Evolutionary conservation across 768 basidiomycete genomes (phyloP).

Genomic region (Boletales sp.): DNA sequence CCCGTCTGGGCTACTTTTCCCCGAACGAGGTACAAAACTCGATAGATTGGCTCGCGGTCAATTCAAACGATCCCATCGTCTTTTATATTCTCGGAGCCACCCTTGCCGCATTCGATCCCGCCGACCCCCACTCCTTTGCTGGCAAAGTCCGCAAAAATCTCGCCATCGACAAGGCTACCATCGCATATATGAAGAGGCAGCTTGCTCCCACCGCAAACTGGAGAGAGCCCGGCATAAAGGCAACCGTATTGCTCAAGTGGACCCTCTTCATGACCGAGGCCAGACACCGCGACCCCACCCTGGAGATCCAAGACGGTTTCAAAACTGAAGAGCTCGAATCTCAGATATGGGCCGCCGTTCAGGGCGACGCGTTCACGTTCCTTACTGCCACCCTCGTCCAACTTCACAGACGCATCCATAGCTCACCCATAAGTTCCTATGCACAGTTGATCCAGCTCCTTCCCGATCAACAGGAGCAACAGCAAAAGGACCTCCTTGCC

Average conservation of each 20-base stretch:
- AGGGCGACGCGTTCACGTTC: constrained; percentile 77
- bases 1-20: constrained; percentile 58
- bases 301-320: constrained; percentile 64
- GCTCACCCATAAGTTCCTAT: constrained; percentile 33
- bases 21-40: constrained; percentile 57
- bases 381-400: constrained; percentile 59
- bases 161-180: constrained; percentile 42
- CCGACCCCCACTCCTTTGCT: constrained; percentile 47
- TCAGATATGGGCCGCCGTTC: constrained; percentile 79
- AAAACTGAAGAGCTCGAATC: constrained; percentile 77
- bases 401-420: constrained; percentile 39
- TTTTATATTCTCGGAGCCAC: constrained; percentile 65
- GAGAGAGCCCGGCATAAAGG: constrained; percentile 69
- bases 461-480: constrained; percentile 35
- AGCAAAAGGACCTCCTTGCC: constrained; percentile 35
- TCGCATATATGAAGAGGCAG: constrained; percentile 58
- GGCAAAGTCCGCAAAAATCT: constrained; percentile 47
- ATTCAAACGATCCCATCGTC: constrained; percentile 65
- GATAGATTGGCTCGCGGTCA: constrained; percentile 67
- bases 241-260: constrained; percentile 80
- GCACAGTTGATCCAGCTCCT: constrained; percentile 38
- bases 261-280: constrained; percentile 79
- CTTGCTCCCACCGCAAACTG: constrained; percentile 52
- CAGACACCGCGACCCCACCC: constrained; percentile 59
- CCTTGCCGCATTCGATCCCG: constrained; percentile 64